Conservation (phyloP, 2,329 filamentous ascomycete species). For the Colletotrichum lindemuthianum region DNA sequence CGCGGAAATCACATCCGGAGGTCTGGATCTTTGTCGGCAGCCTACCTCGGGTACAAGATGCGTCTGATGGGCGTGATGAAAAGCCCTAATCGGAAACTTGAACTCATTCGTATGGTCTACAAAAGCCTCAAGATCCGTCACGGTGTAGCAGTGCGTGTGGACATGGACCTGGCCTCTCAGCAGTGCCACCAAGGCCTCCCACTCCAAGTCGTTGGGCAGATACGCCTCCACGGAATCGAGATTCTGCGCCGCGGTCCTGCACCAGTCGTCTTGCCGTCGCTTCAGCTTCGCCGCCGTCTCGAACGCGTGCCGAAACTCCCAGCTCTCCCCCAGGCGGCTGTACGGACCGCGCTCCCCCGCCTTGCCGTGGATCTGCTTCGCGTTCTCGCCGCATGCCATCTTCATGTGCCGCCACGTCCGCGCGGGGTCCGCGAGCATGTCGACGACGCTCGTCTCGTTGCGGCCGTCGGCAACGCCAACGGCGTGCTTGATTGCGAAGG, state of each 20-base stretch:
- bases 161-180: slow-evolving; percentile 74
- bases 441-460: slow-evolving; percentile 68
- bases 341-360: slow-evolving; percentile 64
- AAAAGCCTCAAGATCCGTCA: slow-evolving; percentile 75
- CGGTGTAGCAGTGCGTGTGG: slow-evolving; percentile 78
- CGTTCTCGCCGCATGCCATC: slow-evolving; percentile 80
- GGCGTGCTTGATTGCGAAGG: slow-evolving; percentile 74
- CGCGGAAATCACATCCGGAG: neutral
- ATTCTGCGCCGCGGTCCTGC: slow-evolving; percentile 62
- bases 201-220: slow-evolving; percentile 69
- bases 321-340: slow-evolving; percentile 75
- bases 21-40: neutral
- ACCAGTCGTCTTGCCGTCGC: slow-evolving; percentile 75
- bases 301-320: slow-evolving; percentile 74
- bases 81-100: slow-evolving; percentile 71
- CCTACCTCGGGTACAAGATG: slow-evolving; percentile 71
- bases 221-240: slow-evolving; percentile 63
- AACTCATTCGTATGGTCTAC: slow-evolving; percentile 78
- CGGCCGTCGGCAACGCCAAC: slow-evolving; percentile 70
- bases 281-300: slow-evolving; percentile 68
- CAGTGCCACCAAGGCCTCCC: slow-evolving; percentile 71
- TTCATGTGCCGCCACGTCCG: slow-evolving; percentile 77
- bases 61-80: slow-evolving; percentile 76
- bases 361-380: slow-evolving; percentile 69
- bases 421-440: slow-evolving; percentile 74